Evolutionary conservation across 805 yeast genomes (phyloP).

Genomic region (Zygosaccharomyces kombuchaensis): DNA sequence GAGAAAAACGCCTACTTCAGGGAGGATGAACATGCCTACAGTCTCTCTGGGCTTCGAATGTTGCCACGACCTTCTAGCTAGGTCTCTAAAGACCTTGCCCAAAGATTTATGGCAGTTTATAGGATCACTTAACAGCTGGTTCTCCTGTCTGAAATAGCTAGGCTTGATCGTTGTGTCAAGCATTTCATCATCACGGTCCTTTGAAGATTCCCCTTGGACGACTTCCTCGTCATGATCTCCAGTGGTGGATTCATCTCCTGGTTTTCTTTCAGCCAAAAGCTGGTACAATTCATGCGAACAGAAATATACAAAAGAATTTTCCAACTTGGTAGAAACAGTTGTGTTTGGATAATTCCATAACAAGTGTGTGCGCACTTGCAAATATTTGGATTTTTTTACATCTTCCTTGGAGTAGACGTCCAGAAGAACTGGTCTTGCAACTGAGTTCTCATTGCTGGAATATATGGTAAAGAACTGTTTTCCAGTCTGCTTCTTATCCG

Average conservation of each 20-base stretch:
- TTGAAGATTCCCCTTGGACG: slow-evolving; percentile 1
- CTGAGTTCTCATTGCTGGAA: slow-evolving; percentile 43
- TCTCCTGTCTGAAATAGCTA: slow-evolving; percentile 31
- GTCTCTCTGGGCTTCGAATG: slow-evolving; percentile 57
- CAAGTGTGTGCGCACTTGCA: slow-evolving; percentile 79
- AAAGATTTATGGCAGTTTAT: slow-evolving; percentile 44
- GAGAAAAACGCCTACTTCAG: slow-evolving; percentile 63
- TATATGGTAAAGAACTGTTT: slow-evolving; percentile 66
- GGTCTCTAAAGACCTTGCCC: slow-evolving; percentile 70
- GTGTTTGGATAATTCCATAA: slow-evolving; percentile 83
- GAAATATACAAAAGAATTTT: slow-evolving; percentile 70
- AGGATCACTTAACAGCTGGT: slow-evolving; percentile 24
- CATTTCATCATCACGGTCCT: neutral
- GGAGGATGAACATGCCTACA: slow-evolving; percentile 66
- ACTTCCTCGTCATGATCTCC: slow-evolving; percentile 6
- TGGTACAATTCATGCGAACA: slow-evolving; percentile 51
- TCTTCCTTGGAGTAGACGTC: slow-evolving; percentile 69
- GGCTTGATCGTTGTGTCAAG: slow-evolving; percentile 25
- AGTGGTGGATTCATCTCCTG: slow-evolving; percentile 6
- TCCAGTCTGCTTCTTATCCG: slow-evolving; percentile 61
- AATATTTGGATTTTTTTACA: slow-evolving; percentile 64
- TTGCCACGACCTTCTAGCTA: slow-evolving; percentile 90
- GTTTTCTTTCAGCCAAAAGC: slow-evolving; percentile 41
- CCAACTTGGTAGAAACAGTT: slow-evolving; percentile 67
- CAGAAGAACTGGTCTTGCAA: slow-evolving; percentile 43